Evolutionary conservation across 306 rosid genomes (phyloP).

Genomic region (Ochetophila trinervis): DNA sequence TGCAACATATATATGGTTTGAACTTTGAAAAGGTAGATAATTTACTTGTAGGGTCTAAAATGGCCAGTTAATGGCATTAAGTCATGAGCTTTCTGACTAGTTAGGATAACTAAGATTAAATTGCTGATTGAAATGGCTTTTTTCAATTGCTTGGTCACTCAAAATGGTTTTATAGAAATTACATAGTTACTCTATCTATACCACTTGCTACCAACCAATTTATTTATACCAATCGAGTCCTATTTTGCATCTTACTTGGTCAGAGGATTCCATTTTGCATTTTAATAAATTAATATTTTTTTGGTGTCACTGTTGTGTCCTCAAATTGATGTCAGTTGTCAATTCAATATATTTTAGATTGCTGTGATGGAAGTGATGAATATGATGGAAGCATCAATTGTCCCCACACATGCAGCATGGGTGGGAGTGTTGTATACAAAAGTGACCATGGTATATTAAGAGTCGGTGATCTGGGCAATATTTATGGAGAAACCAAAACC

Average conservation of each 20-base stretch:
- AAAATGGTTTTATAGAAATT: too few species aligned
- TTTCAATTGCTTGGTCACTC: too few species aligned
- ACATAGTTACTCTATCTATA: too few species aligned
- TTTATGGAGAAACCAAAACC: constrained; percentile 29
- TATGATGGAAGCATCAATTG: constrained; percentile 58
- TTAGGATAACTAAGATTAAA: not conserved
- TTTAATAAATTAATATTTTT: not conserved
- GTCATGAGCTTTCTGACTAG: not conserved
- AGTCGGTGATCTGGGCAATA: constrained; percentile 15
- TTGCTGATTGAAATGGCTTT: too few species aligned
- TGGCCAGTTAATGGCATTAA: not conserved
- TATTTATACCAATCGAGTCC: too few species aligned
- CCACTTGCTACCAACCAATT: too few species aligned
- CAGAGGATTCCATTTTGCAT: not conserved
- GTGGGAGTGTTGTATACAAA: constrained; percentile 54
- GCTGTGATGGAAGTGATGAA: constrained; percentile 93
- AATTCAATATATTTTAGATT: constrained; percentile 50
- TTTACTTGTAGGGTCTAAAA: constrained; percentile 8
- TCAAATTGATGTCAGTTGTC: constrained; percentile 22
- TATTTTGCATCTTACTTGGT: too few species aligned
- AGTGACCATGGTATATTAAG: constrained; percentile 29
- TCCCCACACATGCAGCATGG: constrained; percentile 80
- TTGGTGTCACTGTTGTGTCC: not conserved
- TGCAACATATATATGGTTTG: constrained; percentile 6
- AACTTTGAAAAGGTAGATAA: constrained; percentile 3